Conservation (phyloP, 176 grass and related monocot genomes). For the Cocos nucifera region DNA sequence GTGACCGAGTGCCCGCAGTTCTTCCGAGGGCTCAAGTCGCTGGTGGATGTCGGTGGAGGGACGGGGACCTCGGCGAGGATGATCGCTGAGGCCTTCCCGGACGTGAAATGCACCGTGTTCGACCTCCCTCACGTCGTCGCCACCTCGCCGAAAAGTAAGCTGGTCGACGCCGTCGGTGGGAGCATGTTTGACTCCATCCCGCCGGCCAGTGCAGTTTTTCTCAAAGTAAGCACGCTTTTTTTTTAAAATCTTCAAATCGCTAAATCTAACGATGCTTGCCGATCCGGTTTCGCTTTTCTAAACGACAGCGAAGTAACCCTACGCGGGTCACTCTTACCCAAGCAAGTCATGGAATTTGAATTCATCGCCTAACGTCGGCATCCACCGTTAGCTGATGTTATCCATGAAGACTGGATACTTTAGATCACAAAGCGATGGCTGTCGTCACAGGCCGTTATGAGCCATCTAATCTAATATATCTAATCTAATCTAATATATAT, state of each 20-base stretch:
- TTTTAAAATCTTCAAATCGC: not conserved
- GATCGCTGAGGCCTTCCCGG: conserved; percentile 30
- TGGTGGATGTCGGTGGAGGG: conserved; percentile 47
- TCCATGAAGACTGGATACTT: too few species aligned
- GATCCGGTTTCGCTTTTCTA: too few species aligned
- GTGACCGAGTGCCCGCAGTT: conserved; percentile 5
- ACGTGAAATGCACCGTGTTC: conserved; percentile 34
- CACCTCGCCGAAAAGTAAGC: not conserved
- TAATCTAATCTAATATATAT: too few species aligned
- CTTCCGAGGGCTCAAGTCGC: conserved; percentile 28
- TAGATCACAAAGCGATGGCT: too few species aligned
- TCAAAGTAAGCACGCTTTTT: conserved; percentile 30
- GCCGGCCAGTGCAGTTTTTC: conserved; percentile 32
- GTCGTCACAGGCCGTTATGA: too few species aligned
- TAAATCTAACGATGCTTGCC: conserved; percentile 13
- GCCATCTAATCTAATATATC: too few species aligned
- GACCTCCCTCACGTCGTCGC: conserved; percentile 42
- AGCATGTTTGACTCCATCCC: conserved; percentile 51
- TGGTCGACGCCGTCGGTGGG: conserved; percentile 29
- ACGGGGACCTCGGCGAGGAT: conserved; percentile 4
- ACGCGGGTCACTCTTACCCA: too few species aligned
- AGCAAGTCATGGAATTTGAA: too few species aligned
- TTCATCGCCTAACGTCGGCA: too few species aligned
- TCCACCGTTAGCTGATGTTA: too few species aligned
- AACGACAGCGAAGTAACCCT: too few species aligned